Base-by-base conservation (phyloP, 2,329 filamentous ascomycete species). In the Neobulgaria alba region DNA sequence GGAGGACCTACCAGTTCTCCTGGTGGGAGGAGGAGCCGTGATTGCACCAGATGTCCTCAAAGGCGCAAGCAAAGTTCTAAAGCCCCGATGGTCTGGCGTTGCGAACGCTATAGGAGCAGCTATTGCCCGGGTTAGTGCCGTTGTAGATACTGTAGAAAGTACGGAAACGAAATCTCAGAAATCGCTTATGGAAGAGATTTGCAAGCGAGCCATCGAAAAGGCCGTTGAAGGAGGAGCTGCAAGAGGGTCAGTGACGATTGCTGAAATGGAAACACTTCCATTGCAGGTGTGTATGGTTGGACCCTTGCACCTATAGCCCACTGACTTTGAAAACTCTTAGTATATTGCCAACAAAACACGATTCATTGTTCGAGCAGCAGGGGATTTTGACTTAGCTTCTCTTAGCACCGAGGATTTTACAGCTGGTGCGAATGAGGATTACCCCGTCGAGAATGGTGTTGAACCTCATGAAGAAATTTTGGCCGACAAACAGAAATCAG, bases 21-120 rank as follows among this genome's bases (percentile, higher is more conserved):
- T 78, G 0, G 74, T 77, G 0, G 75, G 73, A 1, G 75, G 75
- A 2, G 74, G 74, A 3, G 67, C 71, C 0, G 55, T 77, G 2
- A 65, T 69, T 2, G 66, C 66, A 0, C 50, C 63, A 8, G 57
- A 60, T 32, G 50, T 61, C 1, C 58, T 77, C 2, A 57, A 61
- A 0, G 71, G 71, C 0, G 72, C 73, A 0, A 62, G 64, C 7
- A 63, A 68, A 46, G 66, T 69, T 42, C 68, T 71, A 5, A 58
- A 63, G 2, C 73, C 73, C 0, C 65, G 66, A 2, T 68, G 67
- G 34, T 66, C 71, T 34, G 70, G 68, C 34, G 71, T 69, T 1
- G 73, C 73, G 2, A 79, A 78, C 52, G 73, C 75, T 0, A 69
- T 79, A 2, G 75, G 75, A 2, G 74, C 75, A 0, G 75, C 75